Evolutionary conservation across 495 filamentous ascomycete species (phyloP), one percentile per base, ranked within the genome.

Genomic region (Aspergillus taichungensis): DNA sequence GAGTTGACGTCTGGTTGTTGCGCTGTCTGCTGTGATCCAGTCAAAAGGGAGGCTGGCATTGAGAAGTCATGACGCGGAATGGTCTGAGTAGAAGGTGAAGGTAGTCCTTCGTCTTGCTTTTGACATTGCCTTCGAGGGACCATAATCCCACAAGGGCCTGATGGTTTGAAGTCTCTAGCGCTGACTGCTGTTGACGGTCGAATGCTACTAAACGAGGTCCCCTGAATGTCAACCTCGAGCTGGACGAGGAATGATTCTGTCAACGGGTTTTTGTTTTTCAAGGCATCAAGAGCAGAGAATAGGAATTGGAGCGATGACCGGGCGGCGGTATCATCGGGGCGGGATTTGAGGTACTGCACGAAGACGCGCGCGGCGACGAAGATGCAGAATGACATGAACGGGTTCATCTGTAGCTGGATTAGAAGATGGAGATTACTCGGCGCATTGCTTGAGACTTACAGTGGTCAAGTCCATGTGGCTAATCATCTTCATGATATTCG

Each of bases 221-320:
- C 82, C 57, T 90, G 84, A 2, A 96, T 75, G 55, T 99, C 92
- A 7, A 95, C 83, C 57, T 96, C 88, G 5, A 99, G 71, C 63
- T 97, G 92, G 18, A 91, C 83, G 30, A 97, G 69, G 72, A 99
- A 99, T 0, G 90, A 95, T 56, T 95, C 90, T 1, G 91, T 91
- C 37, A 99, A 72, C 2, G 91, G 90, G 52, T 94, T 96, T 55
- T 87, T 85, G 40, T 72, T 77, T 63, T 92, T 94, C 51, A 99
- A 60, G 11, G 87, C 85, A 37, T 87, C 84, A 76, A 99, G 90
- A 8, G 90, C 90, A 28, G 80, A 77, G 5, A 97, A 75, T 24
- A 97, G 74, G 59, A 99, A 97, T 50, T 90, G 80, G 24, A 99
- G 69, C 1, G 90, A 94, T 30, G 88, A 83, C 11, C 77, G 76